Evolutionary conservation across 1,284 basidiomycete genomes (phyloP).

Genomic region (Cutaneotrichosporon dermatis): DNA sequence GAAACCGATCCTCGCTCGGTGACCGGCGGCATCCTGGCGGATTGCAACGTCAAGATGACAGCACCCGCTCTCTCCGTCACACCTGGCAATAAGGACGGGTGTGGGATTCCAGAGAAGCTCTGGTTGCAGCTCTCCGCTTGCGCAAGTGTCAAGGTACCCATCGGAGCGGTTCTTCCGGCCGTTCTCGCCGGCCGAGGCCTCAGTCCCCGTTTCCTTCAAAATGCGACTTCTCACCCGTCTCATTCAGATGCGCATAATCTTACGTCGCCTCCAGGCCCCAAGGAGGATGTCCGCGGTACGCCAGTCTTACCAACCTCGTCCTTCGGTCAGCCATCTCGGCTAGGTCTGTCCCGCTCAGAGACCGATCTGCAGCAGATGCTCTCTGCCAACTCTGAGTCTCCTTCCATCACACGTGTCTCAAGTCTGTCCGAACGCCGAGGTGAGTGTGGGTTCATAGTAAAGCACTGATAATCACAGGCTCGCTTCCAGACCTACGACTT

Average conservation of each 20-base stretch:
- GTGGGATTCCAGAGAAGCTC: conserved; percentile 41
- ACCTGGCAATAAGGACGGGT: conserved; percentile 31
- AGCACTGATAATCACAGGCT: no score
- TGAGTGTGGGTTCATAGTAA: background rate
- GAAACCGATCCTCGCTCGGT: conserved; percentile 16
- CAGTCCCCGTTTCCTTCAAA: background rate
- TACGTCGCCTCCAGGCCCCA: no score
- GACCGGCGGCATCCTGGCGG: conserved; percentile 34
- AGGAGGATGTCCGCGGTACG: no score
- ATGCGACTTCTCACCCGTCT: background rate
- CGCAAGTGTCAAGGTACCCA: conserved; percentile 19
- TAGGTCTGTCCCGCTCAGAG: background rate
- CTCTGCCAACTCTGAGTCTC: background rate
- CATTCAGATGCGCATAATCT: no score
- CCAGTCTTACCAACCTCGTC: no score
- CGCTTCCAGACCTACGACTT: no score
- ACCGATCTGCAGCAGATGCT: background rate
- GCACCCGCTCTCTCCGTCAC: conserved; percentile 25
- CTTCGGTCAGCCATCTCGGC: no score
- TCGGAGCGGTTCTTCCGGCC: conserved; percentile 7
- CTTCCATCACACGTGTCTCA: background rate
- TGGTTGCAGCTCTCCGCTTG: conserved; percentile 19
- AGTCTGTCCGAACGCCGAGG: conserved; percentile 3
- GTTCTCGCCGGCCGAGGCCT: background rate
- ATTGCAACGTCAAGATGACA: conserved; percentile 23